Conservation (phyloP, 495 filamentous ascomycete species). For the Daldinia caldariorum region DNA sequence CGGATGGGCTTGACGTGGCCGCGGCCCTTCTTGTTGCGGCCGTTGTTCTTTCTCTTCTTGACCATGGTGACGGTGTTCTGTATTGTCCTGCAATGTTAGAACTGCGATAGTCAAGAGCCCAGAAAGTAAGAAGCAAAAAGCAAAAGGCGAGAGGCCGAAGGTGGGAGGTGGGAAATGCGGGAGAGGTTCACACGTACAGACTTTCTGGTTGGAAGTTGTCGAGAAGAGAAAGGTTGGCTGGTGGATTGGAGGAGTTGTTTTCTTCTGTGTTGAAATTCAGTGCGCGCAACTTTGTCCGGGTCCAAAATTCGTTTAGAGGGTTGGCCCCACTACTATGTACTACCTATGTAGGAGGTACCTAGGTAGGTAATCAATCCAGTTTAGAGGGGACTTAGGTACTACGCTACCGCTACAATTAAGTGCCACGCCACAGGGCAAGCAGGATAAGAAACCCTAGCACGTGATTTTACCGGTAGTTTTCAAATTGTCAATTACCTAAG, state of each 20-base stretch:
- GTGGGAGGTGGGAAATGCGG: not conserved
- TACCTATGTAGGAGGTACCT: no score
- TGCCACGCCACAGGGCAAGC: constrained; percentile 29
- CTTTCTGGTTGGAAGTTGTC: constrained; percentile 45
- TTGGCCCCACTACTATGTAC: constrained; percentile 23
- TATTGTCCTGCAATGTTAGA: constrained; percentile 46
- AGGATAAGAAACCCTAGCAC: constrained; percentile 40
- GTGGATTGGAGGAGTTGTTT: constrained; percentile 10
- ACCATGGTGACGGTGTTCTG: constrained; percentile 85
- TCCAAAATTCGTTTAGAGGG: constrained; percentile 9
- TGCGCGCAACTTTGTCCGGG: constrained; percentile 29
- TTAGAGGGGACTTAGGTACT: not conserved
- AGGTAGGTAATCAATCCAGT: constrained; percentile 15
- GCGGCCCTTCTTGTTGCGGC: constrained; percentile 99
- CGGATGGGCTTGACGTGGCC: constrained; percentile 99
- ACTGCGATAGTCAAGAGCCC: not conserved
- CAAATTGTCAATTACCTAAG: constrained; percentile 1
- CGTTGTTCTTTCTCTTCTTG: constrained; percentile 99
- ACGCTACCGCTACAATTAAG: not conserved
- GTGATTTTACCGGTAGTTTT: constrained; percentile 19
- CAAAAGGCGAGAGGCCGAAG: not conserved
- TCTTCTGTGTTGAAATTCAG: constrained; percentile 26
- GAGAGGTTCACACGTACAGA: constrained; percentile 23
- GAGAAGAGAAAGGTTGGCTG: constrained; percentile 34
- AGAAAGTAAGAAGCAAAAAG: no score